These are phyloP conservation scores for Erythrobasidium hasegawianum DNA, from an alignment of 1,284 basidiomycete genomes.

Conservation along the genomic window DNA sequence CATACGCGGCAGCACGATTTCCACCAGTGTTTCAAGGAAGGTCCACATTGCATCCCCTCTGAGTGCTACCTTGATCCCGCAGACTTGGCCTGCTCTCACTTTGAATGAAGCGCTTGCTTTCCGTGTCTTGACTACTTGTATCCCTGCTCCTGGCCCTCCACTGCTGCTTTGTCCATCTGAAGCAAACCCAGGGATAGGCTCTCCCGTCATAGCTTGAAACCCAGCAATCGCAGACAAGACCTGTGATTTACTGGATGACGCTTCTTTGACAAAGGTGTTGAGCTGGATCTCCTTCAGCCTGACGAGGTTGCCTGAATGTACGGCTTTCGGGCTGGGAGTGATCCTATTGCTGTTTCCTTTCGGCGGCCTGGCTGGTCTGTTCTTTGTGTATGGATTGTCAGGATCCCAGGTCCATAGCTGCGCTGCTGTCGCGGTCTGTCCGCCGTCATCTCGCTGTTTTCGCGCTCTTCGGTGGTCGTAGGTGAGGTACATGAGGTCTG, in stretches of 20 bases:
- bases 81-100: slow-evolving; percentile 73
- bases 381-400: slow-evolving; percentile 69
- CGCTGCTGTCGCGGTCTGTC: slow-evolving; percentile 13
- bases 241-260: slow-evolving; percentile 60
- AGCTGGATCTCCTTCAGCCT: slow-evolving; percentile 77
- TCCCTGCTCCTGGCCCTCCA: slow-evolving; percentile 63
- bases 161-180: slow-evolving; percentile 60
- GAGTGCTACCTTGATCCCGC: slow-evolving; percentile 84
- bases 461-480: slow-evolving; percentile 67
- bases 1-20: slow-evolving; percentile 89
- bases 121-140: slow-evolving; percentile 73
- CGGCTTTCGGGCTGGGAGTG: slow-evolving; percentile 57
- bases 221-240: slow-evolving; percentile 83
- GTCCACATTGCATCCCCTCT: slow-evolving; percentile 89
- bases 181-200: slow-evolving; percentile 56
- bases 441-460: slow-evolving; percentile 39
- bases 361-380: slow-evolving; percentile 65
- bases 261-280: slow-evolving; percentile 75
- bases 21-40: slow-evolving; percentile 80
- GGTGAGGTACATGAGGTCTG: slow-evolving; percentile 92
- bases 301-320: slow-evolving; percentile 65
- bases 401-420: slow-evolving; percentile 66
- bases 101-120: slow-evolving; percentile 79
- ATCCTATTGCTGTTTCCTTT: slow-evolving; percentile 68
- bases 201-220: slow-evolving; percentile 79